Conservation (phyloP, 768 basidiomycete genomes). For the Amanita pseudoporphyria region DNA sequence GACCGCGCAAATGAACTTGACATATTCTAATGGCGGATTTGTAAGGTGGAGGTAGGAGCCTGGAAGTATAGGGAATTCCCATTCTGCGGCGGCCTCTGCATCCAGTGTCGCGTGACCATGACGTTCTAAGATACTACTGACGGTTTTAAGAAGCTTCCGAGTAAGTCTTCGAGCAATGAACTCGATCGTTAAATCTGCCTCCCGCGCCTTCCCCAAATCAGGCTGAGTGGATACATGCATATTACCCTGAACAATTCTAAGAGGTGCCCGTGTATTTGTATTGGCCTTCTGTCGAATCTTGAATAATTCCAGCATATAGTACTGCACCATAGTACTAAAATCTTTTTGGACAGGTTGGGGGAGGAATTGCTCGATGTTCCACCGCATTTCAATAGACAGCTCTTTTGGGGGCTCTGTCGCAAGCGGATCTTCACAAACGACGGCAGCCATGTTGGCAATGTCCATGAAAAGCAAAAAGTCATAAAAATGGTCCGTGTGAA, state of each 20-base stretch:
- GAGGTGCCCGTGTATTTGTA: slow-evolving; percentile 53
- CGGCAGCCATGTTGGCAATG: slow-evolving; percentile 80
- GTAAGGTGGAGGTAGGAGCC: slow-evolving; percentile 74
- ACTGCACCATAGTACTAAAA: slow-evolving; percentile 64
- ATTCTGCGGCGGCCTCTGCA: slow-evolving; percentile 41
- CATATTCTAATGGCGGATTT: slow-evolving; percentile 80
- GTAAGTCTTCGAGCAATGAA: slow-evolving; percentile 80
- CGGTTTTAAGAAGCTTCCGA: slow-evolving; percentile 61
- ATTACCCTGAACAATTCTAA: slow-evolving; percentile 56
- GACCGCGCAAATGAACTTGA: slow-evolving; percentile 80
- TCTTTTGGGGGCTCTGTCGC: slow-evolving; percentile 61
- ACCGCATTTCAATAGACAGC: slow-evolving; percentile 71
- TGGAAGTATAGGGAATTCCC: slow-evolving; percentile 79
- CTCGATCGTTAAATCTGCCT: slow-evolving; percentile 50
- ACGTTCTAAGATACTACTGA: slow-evolving; percentile 53
- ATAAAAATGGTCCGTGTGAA: slow-evolving; percentile 83
- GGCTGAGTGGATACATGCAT: slow-evolving; percentile 55
- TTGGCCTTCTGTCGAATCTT: slow-evolving; percentile 57
- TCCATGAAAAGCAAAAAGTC: slow-evolving; percentile 97
- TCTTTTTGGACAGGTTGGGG: slow-evolving; percentile 73
- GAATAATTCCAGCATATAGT: slow-evolving; percentile 81
- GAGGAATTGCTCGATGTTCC: slow-evolving; percentile 90
- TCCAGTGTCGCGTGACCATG: slow-evolving; percentile 52
- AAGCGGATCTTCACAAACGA: slow-evolving; percentile 75
- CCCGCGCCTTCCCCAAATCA: slow-evolving; percentile 59